Percentiles rank a stretch among this genome's conserved stretches.
Evolutionary conservation across 495 filamentous ascomycete genomes (phyloP).

Genomic region (Penicillium cosmopolitanum): DNA sequence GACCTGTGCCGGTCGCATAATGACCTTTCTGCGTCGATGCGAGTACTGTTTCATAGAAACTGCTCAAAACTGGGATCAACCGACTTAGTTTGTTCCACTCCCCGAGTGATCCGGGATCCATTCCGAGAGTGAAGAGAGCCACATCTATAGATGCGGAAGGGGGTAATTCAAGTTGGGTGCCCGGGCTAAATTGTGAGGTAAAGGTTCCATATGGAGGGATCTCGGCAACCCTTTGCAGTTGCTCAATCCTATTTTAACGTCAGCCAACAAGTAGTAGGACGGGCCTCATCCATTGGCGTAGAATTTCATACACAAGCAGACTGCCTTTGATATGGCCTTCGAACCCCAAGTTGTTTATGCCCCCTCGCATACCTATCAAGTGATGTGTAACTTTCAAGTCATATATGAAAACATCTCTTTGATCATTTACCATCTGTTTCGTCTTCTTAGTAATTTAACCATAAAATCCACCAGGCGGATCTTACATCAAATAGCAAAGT

Average conservation of each 20-base stretch:
- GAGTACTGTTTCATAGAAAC: neutral
- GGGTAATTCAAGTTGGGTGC: neutral
- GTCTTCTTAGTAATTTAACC: neutral
- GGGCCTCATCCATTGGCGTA: neutral
- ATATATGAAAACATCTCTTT: slow-evolving; percentile 9
- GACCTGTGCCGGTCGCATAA: neutral
- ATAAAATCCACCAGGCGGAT: neutral
- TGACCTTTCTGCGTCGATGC: neutral
- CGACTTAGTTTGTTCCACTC: slow-evolving; percentile 1
- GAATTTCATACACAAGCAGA: slow-evolving; percentile 13
- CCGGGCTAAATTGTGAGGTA: neutral
- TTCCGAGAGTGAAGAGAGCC: slow-evolving; percentile 1
- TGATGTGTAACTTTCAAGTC: slow-evolving; percentile 11
- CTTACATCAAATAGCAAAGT: slow-evolving; percentile 22
- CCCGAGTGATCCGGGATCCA: neutral
- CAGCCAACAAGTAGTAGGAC: neutral
- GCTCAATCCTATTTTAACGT: slow-evolving; percentile 12
- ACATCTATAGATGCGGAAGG: slow-evolving; percentile 4
- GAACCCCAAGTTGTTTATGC: slow-evolving; percentile 18
- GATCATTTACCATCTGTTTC: slow-evolving; percentile 17
- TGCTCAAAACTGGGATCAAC: neutral
- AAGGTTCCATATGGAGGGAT: slow-evolving; percentile 2
- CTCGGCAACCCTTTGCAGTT: slow-evolving; percentile 13
- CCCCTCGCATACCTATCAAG: slow-evolving; percentile 8
- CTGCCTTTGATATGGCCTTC: slow-evolving; percentile 16